Percentiles rank a stretch among this genome's conserved stretches.
Evolutionary conservation across 495 filamentous ascomycete genomes (phyloP).

Genomic region (Beverwykella pulmonaria): DNA sequence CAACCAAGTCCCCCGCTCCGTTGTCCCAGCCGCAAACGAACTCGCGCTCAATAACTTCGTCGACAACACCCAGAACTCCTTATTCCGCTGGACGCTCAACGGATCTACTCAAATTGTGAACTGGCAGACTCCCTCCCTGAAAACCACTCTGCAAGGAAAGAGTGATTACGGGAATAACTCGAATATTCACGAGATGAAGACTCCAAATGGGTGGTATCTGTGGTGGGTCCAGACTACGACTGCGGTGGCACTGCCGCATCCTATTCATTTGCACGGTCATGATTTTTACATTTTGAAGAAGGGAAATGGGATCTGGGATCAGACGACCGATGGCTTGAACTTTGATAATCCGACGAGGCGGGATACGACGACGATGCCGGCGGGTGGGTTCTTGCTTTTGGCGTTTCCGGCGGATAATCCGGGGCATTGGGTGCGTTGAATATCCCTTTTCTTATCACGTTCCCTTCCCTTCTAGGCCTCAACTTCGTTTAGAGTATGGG

Average conservation of each 20-base stretch:
- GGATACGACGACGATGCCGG: constrained; percentile 41
- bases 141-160: constrained; percentile 37
- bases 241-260: constrained; percentile 38
- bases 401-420: constrained; percentile 46
- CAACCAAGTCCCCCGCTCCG: constrained; percentile 39
- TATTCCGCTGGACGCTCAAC: constrained; percentile 46
- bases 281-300: constrained; percentile 43
- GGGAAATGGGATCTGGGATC: constrained; percentile 39
- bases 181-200: constrained; percentile 45
- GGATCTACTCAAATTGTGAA: constrained; percentile 40
- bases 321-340: constrained; percentile 23
- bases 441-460: not conserved
- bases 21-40: constrained; percentile 30
- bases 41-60: constrained; percentile 37
- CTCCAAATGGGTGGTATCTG: constrained; percentile 41
- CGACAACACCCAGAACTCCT: constrained; percentile 32
- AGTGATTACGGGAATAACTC: constrained; percentile 34
- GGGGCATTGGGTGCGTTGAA: constrained; percentile 32
- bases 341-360: constrained; percentile 43
- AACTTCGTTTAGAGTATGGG: too few relatives aligned
- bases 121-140: constrained; percentile 43
- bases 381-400: constrained; percentile 40
- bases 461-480: not conserved
- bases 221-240: constrained; percentile 46
- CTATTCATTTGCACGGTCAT: constrained; percentile 47